Base-by-base conservation (phyloP, 495 filamentous ascomycete genomes). In the Durotheca rogersii region DNA sequence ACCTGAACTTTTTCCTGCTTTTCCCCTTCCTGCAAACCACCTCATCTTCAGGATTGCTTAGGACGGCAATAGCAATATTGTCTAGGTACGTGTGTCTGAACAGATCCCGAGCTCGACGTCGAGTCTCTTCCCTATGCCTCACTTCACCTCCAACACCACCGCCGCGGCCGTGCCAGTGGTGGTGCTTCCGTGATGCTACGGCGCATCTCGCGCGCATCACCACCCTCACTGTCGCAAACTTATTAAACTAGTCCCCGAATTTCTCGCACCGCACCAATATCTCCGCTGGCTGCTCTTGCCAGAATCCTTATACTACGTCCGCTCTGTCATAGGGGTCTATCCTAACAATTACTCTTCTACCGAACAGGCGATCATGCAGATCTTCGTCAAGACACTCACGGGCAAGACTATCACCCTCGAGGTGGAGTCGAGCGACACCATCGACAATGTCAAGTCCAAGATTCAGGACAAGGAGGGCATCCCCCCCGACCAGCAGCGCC, bases 331-430 rank as follows among this genome's bases (percentile, higher is more conserved):
- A 4, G 23, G 23, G 23, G 27, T 38, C 31, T 34, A 38, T 60
- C 46, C 56, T 59, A 29, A 7, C 31, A 31, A 12, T 47, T 14
- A 31, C 12, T 21, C 16, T 3, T 53, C 56, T 25, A 60, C 64
- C 60, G n/a, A n/a, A 46, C 56, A 77, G 78, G 79, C 76, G 77
- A 79, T 76, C 77, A 97, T 97, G 93, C 92, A 97, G 86, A 97
- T 96, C 79, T 96, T 98, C 86, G 93, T 97, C 72, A 97, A 97
- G 82, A 97, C 93, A 89, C 91, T 98, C 56, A 97, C 94, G 87
- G 93, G 93, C 71, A 99, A 97, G 86, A 99, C 93, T 70, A 97
- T 97, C 86, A 99, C 93, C 88, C 94, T 99, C 67, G 93, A 99
- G 91, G 94, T 97, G 76, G 93, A 97, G 87, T 96, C 92, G 51